These are phyloP conservation scores for Coniella lustricola DNA, from an alignment of 2,329 filamentous ascomycete species.

Conservation along the genomic window DNA sequence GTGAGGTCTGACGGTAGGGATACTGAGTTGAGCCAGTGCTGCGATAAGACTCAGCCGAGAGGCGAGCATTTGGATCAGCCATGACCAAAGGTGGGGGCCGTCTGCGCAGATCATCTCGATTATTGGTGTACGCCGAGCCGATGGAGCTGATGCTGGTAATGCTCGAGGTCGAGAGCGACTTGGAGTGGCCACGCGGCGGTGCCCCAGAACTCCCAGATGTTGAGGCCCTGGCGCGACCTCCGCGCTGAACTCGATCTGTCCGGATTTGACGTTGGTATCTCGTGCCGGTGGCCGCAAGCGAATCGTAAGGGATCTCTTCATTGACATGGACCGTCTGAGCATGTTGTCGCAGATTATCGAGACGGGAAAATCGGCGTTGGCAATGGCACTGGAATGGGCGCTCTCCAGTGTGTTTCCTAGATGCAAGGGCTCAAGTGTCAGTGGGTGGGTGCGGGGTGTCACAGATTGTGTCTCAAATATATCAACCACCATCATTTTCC, in stretches of 20 bases:
- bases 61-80: conserved; percentile 59
- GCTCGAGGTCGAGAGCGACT: conserved; percentile 79
- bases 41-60: conserved; percentile 63
- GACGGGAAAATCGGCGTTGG: conserved; percentile 80
- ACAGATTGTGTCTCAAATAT: not conserved
- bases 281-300: conserved; percentile 84
- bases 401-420: conserved; percentile 93
- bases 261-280: conserved; percentile 88
- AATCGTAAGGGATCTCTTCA: conserved; percentile 91
- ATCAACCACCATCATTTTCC: too few species aligned
- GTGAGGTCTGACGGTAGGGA: conserved; percentile 60
- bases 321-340: conserved; percentile 97
- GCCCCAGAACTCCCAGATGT: conserved; percentile 68
- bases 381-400: conserved; percentile 96
- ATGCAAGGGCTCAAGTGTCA: not conserved
- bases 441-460: not conserved
- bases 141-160: conserved; percentile 67
- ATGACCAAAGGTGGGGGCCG: conserved; percentile 78
- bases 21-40: conserved; percentile 58
- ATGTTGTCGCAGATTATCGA: conserved; percentile 94
- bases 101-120: conserved; percentile 60
- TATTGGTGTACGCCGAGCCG: conserved; percentile 58
- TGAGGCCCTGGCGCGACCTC: conserved; percentile 65
- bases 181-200: conserved; percentile 73
- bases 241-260: conserved; percentile 73